These are phyloP conservation scores for Azolla pinnata DNA, from an alignment of 75 land plant genomes.

Conservation along the genomic window DNA sequence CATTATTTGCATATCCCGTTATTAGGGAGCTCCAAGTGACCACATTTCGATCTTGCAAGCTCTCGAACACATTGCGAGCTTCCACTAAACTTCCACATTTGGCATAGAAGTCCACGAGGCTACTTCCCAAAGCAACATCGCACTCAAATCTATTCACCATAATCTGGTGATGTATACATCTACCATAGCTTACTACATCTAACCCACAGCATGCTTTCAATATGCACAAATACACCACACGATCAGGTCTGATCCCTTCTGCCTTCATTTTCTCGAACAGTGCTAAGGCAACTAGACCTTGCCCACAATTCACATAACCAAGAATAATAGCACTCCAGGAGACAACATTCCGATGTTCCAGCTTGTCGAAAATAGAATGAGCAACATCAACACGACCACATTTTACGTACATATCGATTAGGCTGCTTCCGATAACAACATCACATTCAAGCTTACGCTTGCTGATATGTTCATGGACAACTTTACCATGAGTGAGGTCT, in stretches of 20 bases:
- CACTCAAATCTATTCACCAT: not conserved
- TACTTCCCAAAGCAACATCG: not conserved
- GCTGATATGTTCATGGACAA: not conserved
- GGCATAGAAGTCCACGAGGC: not conserved
- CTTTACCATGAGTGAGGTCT: not conserved
- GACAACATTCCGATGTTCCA: constrained; percentile 4
- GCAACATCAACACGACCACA: constrained; percentile 1
- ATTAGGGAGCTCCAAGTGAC: constrained; percentile 3
- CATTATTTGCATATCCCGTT: constrained; percentile 6
- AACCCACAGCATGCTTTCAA: not conserved
- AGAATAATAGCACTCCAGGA: constrained; percentile 14
- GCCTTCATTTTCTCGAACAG: constrained; percentile 10
- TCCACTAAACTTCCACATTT: not conserved
- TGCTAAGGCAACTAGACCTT: constrained; percentile 5
- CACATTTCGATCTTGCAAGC: constrained; percentile 5
- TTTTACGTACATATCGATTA: constrained; percentile 2
- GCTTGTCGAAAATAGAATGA: not conserved
- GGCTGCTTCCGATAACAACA: constrained; percentile 2
- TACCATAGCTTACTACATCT: not conserved
- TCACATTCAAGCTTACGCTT: constrained; percentile 5
- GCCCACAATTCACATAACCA: constrained; percentile 10
- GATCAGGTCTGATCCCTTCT: not conserved
- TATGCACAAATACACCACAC: not conserved
- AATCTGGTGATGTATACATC: not conserved
- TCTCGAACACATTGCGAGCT: not conserved